Evolutionary conservation across 768 basidiomycete genomes (phyloP), one percentile per base, ranked within the genome.

Genomic region (Fistulinella prunicolor): DNA sequence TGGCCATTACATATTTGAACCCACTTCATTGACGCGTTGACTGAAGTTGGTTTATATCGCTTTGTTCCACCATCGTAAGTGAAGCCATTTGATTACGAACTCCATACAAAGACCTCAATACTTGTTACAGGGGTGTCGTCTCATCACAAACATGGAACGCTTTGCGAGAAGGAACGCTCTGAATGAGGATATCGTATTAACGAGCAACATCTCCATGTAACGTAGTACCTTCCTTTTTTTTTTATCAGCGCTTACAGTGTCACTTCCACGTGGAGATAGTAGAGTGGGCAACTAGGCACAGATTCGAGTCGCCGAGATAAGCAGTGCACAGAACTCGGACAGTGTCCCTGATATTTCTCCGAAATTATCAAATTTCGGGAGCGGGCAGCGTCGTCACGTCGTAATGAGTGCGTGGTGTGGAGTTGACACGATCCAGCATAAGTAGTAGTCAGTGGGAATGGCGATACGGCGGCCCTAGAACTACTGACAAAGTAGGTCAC

Each of bases 111-210:
- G 13, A 26, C 3, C n/a, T n/a, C n/a, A n/a, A n/a, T n/a, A n/a
- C n/a, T n/a, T 4, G 8, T 21, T n/a, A 6, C 16, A 64, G 63
- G 62, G 62, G 6, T 58, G 52, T 43, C 56, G 50, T 42, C 54
- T 65, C 29, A 54, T 59, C 35, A 38, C 60, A 26, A 55, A 63
- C n/a, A 60, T 56, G 61, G 53, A 54, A 42, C 29, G 28, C 10
- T 55, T 61, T 6, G 43, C 46, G 10, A 49, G 42, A 42, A 24
- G 29, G 14, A 26, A 44, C 13, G 3, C 28, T 20, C 26, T 10
- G 14, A 29, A 57, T 1, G 50, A 51, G 22, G 50, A 44, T 16
- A 36, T 59, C 14, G 6, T 35, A 22, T 20, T 52, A 6, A 62
- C 53, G 3, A 54, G 32, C 29, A 38, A 50, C 10, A 42, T 52